Evolutionary conservation across 140 eudicot species (phyloP).

Genomic region (Cichorium intybus): DNA sequence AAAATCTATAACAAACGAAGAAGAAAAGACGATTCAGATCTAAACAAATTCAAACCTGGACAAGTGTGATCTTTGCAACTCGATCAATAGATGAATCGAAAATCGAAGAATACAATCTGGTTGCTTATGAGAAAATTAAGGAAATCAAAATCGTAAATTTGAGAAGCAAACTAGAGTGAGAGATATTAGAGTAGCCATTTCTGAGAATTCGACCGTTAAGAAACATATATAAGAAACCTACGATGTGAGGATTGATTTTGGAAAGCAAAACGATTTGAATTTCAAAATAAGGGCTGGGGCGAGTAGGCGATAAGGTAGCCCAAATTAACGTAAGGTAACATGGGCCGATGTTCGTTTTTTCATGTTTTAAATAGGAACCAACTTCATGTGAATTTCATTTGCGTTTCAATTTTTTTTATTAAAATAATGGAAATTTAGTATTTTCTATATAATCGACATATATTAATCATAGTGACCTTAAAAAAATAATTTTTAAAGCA

Average conservation of each 20-base stretch:
- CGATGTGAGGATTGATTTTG: neutral
- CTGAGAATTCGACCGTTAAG: conserved; percentile 24
- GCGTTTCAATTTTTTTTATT: neutral
- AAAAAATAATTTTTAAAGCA: no score
- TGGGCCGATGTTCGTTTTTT: neutral
- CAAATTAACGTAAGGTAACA: neutral
- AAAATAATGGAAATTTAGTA: no score
- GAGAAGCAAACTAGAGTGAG: conserved; percentile 15
- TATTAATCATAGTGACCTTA: no score
- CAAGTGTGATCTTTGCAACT: neutral
- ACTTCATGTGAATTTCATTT: neutral
- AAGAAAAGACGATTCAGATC: conserved; percentile 2
- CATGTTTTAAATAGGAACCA: neutral
- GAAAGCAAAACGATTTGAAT: conserved; percentile 3
- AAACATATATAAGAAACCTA: conserved; percentile 11
- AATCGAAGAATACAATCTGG: conserved; percentile 10
- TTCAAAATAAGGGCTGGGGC: conserved; percentile 8
- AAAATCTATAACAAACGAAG: neutral
- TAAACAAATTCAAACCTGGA: conserved; percentile 15
- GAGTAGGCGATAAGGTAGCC: neutral
- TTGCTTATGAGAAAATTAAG: conserved; percentile 1
- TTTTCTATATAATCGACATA: no score
- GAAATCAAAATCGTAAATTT: neutral
- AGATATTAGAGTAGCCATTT: conserved; percentile 10
- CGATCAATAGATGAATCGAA: conserved; percentile 12